Evolutionary conservation across 2,329 filamentous ascomycete species (phyloP).

Genomic region (Blastomyces parvus): DNA sequence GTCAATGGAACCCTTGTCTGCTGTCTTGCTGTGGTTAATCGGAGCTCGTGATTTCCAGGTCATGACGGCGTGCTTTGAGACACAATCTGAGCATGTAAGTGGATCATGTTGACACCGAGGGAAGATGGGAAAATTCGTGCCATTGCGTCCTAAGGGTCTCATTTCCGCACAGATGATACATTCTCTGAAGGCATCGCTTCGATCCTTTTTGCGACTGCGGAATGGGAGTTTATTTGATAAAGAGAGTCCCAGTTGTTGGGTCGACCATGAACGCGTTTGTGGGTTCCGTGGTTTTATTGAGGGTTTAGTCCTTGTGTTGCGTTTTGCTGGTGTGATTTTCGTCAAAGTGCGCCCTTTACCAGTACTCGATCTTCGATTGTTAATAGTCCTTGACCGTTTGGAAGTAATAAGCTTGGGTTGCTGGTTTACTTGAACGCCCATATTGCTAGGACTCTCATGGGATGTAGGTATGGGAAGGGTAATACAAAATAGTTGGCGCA

Average conservation of each 20-base stretch:
- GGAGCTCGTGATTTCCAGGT: constrained; percentile 4
- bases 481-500: not conserved
- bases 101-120: constrained; percentile 9
- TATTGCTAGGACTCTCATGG: not conserved
- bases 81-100: constrained; percentile 10
- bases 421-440: not conserved
- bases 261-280: not conserved
- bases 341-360: not conserved
- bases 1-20: constrained; percentile 1
- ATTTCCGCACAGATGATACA: constrained; percentile 12
- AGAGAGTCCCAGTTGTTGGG: not conserved
- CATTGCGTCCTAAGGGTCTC: constrained; percentile 6
- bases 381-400: not conserved
- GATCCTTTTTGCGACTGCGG: constrained; percentile 1
- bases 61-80: constrained; percentile 8
- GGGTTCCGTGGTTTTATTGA: not conserved
- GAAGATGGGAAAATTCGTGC: constrained; percentile 12
- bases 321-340: not conserved
- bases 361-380: not conserved
- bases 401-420: not conserved
- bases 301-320: not conserved
- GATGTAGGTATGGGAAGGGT: not conserved
- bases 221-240: not conserved
- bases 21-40: not conserved
- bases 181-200: constrained; percentile 6